Percentiles rank a stretch among this genome's conserved stretches.
Conservation (phyloP, 768 basidiomycete species). For the Pilatotrama ljubarskyi region DNA sequence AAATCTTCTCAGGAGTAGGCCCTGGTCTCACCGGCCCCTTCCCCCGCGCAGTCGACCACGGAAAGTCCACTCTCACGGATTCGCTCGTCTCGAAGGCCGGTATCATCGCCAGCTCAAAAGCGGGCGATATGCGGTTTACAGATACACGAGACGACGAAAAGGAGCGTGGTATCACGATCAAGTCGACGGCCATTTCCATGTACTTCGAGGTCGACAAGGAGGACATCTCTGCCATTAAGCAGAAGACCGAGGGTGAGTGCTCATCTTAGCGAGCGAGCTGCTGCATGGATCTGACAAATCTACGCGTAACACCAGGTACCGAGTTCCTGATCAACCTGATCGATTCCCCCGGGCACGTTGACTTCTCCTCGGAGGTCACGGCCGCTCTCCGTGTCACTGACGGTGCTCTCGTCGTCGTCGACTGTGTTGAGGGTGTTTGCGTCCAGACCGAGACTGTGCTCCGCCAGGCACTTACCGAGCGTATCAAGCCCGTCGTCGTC, state of each 20-base stretch:
- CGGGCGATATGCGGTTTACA: constrained; percentile 96
- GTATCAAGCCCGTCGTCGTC: constrained; percentile 98
- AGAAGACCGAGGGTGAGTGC: constrained; percentile 85
- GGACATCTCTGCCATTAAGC: constrained; percentile 80
- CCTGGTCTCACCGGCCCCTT: not conserved
- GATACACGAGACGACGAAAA: constrained; percentile 98
- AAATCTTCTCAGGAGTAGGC: not conserved
- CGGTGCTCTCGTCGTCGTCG: constrained; percentile 98
- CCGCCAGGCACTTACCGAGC: constrained; percentile 94
- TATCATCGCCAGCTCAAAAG: constrained; percentile 94
- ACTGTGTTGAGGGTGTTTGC: constrained; percentile 99
- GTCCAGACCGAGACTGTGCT: constrained; percentile 99
- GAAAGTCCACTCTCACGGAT: constrained; percentile 99
- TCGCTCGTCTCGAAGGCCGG: constrained; percentile 99
- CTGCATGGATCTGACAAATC: constrained; percentile 16
- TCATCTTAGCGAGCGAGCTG: not conserved
- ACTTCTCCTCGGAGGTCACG: constrained; percentile 99
- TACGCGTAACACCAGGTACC: constrained; percentile 49
- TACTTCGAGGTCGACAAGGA: constrained; percentile 97
- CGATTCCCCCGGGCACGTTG: constrained; percentile 99
- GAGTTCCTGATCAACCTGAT: constrained; percentile 99
- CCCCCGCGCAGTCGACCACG: constrained; percentile 83
- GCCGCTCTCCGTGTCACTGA: constrained; percentile 99
- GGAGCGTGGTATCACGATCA: constrained; percentile 99
- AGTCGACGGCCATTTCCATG: constrained; percentile 99